Base-by-base conservation (phyloP, 768 basidiomycete species). In the Agaricus subrufescens region DNA sequence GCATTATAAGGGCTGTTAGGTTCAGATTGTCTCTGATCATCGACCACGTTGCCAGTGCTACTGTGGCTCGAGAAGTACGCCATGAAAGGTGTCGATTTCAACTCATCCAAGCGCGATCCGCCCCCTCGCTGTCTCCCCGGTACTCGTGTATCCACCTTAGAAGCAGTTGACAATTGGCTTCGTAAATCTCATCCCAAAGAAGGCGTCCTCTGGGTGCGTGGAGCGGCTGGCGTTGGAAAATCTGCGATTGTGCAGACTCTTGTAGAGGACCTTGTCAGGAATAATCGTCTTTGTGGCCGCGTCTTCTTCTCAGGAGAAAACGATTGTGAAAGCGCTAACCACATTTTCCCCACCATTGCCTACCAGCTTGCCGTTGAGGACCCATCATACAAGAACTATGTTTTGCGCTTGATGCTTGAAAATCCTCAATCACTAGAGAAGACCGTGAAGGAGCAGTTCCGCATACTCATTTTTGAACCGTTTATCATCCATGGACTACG, bases 391-490 rank as follows among this genome's bases (percentile, higher is more conserved):
- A 29, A n/a, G 15, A 12, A 12, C 2, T 52, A 52, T 10, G 26
- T 44, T 1, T 4, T 4, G 3, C n/a, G 34, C 11, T 31, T 52
- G 29, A 43, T 30, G 26, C 15, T 4, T 7, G 14, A 1, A 12
- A 46, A 58, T 38, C 63, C 55, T 25, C 23, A 40, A 27, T 34
- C 57, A 4, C 57, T 55, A 4, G 23, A 46, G 19, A 62, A 58
- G 31, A 53, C 55, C 15, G 34, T 58, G 12, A 19, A 11, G 3
- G 46, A 48, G 4, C 66, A 67, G 43, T 29, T 63, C 9, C 19
- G 54, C 7, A 14, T 47, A 1, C 53, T 66, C 9, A 47, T 66
- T 4, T 26, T 61, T 3, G 49, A 61, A 19, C 59, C 65, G 1
- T 47, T 62, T 9, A 14, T 26, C 26, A 37, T 3, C 9, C 29